Evolutionary conservation across 2,329 filamentous ascomycete species (phyloP), one percentile per base, ranked within the genome.

Genomic region (Amauroascus niger): DNA sequence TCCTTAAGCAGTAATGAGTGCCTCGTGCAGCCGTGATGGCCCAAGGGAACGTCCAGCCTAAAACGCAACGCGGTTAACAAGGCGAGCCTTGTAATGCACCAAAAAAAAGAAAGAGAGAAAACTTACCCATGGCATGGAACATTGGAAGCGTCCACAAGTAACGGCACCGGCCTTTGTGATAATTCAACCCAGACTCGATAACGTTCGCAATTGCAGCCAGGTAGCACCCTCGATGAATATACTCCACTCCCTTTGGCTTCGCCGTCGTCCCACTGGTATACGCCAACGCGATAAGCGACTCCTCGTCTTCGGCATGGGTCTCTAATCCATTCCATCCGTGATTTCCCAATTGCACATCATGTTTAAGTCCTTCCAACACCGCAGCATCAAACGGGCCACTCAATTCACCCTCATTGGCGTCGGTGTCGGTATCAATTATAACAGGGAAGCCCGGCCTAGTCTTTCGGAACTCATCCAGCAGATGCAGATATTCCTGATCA

Each of bases 231-330:
- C 93, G 80, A 68, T 97, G 88, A 1, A 88, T 96, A 65, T 86
- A 96, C 53, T 95, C 83, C 2, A 96, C 91, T 4, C 93, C 93
- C 69, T 98, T 97, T 1, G 93, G 93, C 28, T 80, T 77, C 0
- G 90, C 89, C 0, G 93, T 97, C 0, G 93, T 97, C 3, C 91
- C 91, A 26, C 86, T 93, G 0, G 93, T 98, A 68, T 97, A 97
- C 1, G 91, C 88, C 53, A 98, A 81, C 2, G 90, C 88, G 57
- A 97, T 79, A 61, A 88, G 79, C 56, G 82, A 82, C 60, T 95
- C 85, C 67, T 98, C 93, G 62, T 88, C 78, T 1, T 76, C 73
- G 2, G 79, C 79, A 60, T 89, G 83, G 1, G 80, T 77, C 57
- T 87, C 78, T 22, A 97, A 77, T 0, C 80, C 87, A 13, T 76